Evolutionary conservation across 306 rosid species (phyloP), one percentile per base, ranked within the genome.

Genomic region (Styphnolobium japonicum): DNA sequence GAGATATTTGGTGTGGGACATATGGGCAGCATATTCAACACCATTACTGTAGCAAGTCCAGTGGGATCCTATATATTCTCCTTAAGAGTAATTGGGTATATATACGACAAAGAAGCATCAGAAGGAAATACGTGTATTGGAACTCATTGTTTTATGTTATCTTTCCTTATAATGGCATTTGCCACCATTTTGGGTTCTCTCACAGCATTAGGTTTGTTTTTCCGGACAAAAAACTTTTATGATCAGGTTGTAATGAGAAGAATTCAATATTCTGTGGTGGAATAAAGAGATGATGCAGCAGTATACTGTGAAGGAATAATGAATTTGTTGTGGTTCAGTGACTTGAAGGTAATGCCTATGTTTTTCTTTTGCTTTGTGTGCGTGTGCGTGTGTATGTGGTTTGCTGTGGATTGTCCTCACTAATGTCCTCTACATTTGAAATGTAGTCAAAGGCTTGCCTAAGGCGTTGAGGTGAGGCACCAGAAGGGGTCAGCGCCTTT

Each of bases 1-100:
- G 98, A 94, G 16, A 85, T 92, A 57, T 91, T 90, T 84, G 98
- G 97, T 2, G 79, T 92, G 4, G 73, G 60, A 46, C 89, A 94
- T 71, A 78, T 92, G 90, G 97, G 93, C 0, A 89, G 94, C 37
- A 93, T 91, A 58, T 91, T 84, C 89, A 91, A 93, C 86, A 83
- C 98, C 45, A 88, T 91, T 60, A 65, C 81, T 33, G 68, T 83
- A 52, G 97, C 97, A 53, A 71, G 88, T 40, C 97, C 92, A 0
- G 37, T 88, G 73, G 97, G 98, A 25, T 91, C 97, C 16, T 91
- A 91, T 49, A 68, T 93, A 14, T 85, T 93, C 27, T 93, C 97
- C 2, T 90, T 91, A 10, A 79, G 89, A 79, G 83, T 89, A 1
- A 86, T 91, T 46, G 98, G 97, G 21, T 91, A 80, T 65, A 76